Conservation (phyloP, 176 grass and related monocot species). For the Zoysia pacifica region DNA sequence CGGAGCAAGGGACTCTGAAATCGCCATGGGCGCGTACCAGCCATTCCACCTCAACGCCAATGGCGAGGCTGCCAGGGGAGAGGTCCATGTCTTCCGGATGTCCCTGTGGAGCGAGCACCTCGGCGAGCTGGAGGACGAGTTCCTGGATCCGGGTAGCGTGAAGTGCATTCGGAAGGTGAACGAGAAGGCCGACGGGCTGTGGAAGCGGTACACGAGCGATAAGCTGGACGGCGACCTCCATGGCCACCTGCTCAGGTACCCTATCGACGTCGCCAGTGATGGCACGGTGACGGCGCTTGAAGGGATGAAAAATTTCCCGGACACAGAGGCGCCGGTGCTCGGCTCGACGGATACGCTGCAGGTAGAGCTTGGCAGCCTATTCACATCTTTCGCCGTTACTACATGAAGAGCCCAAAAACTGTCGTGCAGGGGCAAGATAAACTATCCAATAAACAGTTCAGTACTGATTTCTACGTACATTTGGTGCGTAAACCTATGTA, state of each 20-base stretch:
- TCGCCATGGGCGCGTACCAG: conserved; percentile 79
- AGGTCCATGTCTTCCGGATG: conserved; percentile 83
- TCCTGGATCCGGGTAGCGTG: conserved; percentile 54
- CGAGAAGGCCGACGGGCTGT: conserved; percentile 69
- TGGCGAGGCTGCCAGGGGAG: conserved; percentile 59
- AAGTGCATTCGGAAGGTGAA: conserved; percentile 71
- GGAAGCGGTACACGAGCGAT: conserved; percentile 61
- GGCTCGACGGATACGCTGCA: no score
- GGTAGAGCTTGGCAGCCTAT: no score
- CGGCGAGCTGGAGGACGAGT: conserved; percentile 60
- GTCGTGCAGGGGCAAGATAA: no score
- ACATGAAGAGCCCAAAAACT: no score
- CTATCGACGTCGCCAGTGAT: conserved; percentile 38
- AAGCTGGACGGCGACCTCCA: conserved; percentile 63
- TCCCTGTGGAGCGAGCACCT: conserved; percentile 91
- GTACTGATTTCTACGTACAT: no score
- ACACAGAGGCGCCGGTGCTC: no score
- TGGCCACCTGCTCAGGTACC: conserved; percentile 85
- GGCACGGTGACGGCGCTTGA: conserved; percentile 29
- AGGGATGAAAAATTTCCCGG: no score
- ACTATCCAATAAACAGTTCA: no score
- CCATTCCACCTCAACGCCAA: conserved; percentile 59
- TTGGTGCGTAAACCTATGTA: no score
- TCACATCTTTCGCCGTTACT: no score
- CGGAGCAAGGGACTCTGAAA: conserved; percentile 74